A percentile compares a stretch with the other conserved stretches of the same genome.
These are phyloP conservation scores for Tylopilus sp. DNA, from an alignment of 768 basidiomycete species.

Conservation along the genomic window DNA sequence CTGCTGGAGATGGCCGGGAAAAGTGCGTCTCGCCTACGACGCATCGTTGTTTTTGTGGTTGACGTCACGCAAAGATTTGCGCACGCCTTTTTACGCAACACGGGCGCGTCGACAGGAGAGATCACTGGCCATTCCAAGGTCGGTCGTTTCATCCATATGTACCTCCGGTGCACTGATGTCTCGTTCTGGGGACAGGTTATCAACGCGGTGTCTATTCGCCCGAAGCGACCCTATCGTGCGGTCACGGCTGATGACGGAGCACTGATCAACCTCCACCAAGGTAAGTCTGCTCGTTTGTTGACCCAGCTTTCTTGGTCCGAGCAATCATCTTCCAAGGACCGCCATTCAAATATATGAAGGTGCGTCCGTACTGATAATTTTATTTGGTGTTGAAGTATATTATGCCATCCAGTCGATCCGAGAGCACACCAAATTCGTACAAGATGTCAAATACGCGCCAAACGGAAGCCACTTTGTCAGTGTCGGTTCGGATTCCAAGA, in stretches of 20 bases:
- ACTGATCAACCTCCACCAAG: constrained; percentile 80
- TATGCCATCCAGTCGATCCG: constrained; percentile 60
- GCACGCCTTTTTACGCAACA: constrained; percentile 79
- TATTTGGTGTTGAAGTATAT: background rate
- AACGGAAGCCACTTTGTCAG: constrained; percentile 84
- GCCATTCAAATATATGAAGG: constrained; percentile 90
- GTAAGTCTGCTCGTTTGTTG: constrained; percentile 31
- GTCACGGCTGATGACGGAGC: constrained; percentile 84
- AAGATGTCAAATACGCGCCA: constrained; percentile 81
- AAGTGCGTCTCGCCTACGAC: constrained; percentile 44
- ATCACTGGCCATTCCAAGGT: constrained; percentile 91
- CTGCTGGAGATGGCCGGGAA: constrained; percentile 88
- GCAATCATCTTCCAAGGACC: constrained; percentile 42
- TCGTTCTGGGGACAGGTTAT: constrained; percentile 48
- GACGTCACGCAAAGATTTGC: constrained; percentile 54
- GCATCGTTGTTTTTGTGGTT: background rate
- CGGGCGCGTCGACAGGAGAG: constrained; percentile 81
- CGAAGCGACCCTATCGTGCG: constrained; percentile 87
- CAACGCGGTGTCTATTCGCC: constrained; percentile 85
- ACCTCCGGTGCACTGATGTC: background rate
- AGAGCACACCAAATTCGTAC: constrained; percentile 89
- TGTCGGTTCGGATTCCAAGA: constrained; percentile 83
- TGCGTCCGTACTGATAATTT: constrained; percentile 16
- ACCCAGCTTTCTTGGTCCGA: background rate
- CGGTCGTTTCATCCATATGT: too few species aligned